Percentiles rank a stretch among this genome's conserved stretches.
Evolutionary conservation across 1,139 yeast species (phyloP).

Genomic region (Kurtzmaniella quercitrusa): DNA sequence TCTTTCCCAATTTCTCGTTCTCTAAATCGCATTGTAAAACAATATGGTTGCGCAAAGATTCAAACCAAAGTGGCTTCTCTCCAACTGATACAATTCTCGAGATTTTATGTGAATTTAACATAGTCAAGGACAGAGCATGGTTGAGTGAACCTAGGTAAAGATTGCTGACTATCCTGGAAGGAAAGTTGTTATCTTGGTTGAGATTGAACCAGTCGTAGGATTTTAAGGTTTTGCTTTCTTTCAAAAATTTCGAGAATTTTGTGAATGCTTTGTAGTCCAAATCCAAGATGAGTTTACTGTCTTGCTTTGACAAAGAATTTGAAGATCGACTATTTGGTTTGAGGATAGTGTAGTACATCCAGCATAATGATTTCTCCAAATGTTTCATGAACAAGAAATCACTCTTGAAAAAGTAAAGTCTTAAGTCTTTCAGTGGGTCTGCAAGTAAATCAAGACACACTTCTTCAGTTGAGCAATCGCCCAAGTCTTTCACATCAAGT

Average conservation of each 20-base stretch:
- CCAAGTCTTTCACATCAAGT: slow-evolving; percentile 8
- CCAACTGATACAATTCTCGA: slow-evolving; percentile 33
- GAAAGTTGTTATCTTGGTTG: slow-evolving; percentile 34
- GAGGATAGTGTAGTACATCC: slow-evolving; percentile 13
- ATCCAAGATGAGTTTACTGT: slow-evolving; percentile 3
- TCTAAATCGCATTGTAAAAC: slow-evolving; percentile 18
- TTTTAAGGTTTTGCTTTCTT: slow-evolving; percentile 4
- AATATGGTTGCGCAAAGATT: slow-evolving; percentile 13
- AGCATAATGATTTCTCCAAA: slow-evolving; percentile 28
- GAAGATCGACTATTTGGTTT: slow-evolving; percentile 1
- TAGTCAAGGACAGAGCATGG: slow-evolving; percentile 33
- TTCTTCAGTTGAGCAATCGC: slow-evolving; percentile 19
- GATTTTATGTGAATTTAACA: slow-evolving; percentile 22
- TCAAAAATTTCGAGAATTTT: slow-evolving; percentile 7
- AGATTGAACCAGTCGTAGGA: slow-evolving; percentile 34
- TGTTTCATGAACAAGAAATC: slow-evolving; percentile 31
- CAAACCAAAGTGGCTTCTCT: slow-evolving; percentile 35
- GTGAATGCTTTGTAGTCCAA: slow-evolving; percentile 14
- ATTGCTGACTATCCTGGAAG: slow-evolving; percentile 27
- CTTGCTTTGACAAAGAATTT: neutral
- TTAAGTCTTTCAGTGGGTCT: slow-evolving; percentile 13
- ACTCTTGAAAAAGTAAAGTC: slow-evolving; percentile 29
- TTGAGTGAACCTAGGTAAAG: slow-evolving; percentile 33
- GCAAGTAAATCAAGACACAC: slow-evolving; percentile 16
- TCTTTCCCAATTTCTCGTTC: slow-evolving; percentile 2